Evolutionary conservation across 805 yeast species (phyloP).

Genomic region (Ogataea kodamae): DNA sequence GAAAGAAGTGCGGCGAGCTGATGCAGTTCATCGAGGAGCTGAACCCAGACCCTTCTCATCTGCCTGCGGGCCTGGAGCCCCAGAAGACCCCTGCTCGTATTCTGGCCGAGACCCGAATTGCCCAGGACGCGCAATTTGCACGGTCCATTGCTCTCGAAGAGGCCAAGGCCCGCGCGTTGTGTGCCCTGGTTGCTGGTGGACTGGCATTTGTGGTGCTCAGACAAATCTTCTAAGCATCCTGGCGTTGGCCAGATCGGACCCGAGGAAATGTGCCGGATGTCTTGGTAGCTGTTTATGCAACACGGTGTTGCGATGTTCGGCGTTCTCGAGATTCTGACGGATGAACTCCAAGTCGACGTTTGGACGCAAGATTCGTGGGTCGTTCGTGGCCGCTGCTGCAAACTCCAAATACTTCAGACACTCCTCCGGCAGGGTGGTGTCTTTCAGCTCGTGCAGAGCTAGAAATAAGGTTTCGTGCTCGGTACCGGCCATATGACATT

Average conservation of each 20-base stretch:
- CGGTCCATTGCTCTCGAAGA: conserved; percentile 19
- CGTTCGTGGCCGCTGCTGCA: conserved; percentile 13
- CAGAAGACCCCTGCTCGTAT: conserved; percentile 46
- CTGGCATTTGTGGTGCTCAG: conserved; percentile 23
- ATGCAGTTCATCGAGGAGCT: conserved; percentile 82
- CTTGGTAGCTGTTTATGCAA: background rate
- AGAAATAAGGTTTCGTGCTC: conserved; percentile 26
- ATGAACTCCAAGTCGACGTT: background rate
- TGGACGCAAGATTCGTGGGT: conserved; percentile 13
- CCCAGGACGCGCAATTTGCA: conserved; percentile 31
- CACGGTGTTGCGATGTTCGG: background rate
- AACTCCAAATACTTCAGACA: conserved; percentile 6
- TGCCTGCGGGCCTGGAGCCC: conserved; percentile 51
- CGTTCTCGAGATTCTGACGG: background rate
- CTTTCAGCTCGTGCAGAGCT: conserved; percentile 11
- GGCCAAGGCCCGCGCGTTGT: conserved; percentile 11
- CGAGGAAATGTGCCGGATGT: conserved; percentile 5
- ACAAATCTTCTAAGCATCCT: conserved; percentile 6
- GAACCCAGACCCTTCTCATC: conserved; percentile 53
- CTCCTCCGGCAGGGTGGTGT: background rate
- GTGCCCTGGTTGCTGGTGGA: conserved; percentile 21
- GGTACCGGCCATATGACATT: conserved; percentile 23
- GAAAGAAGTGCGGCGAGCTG: conserved; percentile 81
- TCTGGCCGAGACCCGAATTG: conserved; percentile 43
- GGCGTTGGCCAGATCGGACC: background rate